phyloP scores from a whole-genome alignment of 208 protist species.

The Trypanosoma platydactyli region DNA sequence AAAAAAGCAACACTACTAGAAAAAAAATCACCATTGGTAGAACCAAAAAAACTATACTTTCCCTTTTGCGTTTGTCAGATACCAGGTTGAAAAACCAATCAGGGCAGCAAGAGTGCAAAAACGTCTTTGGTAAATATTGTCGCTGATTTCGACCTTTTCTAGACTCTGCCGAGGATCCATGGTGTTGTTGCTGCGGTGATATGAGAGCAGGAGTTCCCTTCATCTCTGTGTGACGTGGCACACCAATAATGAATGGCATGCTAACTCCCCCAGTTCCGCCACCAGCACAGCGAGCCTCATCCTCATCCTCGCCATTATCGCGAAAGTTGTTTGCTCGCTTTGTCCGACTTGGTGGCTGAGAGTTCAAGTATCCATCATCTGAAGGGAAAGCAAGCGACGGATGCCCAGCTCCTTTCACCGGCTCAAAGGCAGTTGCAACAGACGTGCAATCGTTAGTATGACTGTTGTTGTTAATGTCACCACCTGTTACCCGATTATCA shows the following conservation, averaged over 20 bases:
- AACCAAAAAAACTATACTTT: background rate
- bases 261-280: constrained; percentile 1
- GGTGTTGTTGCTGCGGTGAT: background rate
- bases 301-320: background rate
- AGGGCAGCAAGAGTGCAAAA: background rate
- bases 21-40: background rate
- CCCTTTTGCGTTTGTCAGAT: background rate
- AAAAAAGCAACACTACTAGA: background rate
- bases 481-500: background rate
- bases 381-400: background rate
- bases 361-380: constrained; percentile 3
- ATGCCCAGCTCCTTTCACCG: background rate
- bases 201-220: background rate
- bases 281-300: background rate
- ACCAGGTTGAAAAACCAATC: background rate
- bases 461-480: background rate
- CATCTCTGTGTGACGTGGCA: background rate
- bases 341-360: background rate
- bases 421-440: background rate
- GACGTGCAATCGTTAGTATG: background rate
- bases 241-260: constrained; percentile 3
- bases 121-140: background rate
- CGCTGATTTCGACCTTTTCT: background rate
- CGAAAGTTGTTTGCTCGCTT: background rate
- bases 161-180: no score